Base-by-base conservation (phyloP, 495 filamentous ascomycete species). In the Penicillium simplicissimum region DNA sequence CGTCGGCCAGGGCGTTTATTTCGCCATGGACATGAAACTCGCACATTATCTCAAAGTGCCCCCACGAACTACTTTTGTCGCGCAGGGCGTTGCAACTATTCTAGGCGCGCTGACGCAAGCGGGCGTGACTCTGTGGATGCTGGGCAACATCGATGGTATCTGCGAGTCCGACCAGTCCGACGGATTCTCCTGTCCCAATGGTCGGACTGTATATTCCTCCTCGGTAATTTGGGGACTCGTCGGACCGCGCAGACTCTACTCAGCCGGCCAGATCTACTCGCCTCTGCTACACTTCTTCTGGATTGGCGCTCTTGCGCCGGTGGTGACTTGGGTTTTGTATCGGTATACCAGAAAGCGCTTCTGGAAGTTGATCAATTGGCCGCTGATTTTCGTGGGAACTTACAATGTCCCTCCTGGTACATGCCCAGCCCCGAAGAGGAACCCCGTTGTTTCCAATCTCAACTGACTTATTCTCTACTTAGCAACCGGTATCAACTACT, bases 401-500 rank as follows among this genome's bases (percentile, higher is more conserved):
- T 74, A 72, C 58, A 78, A 80, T 56, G 70, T 74, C 3, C 74
- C 74, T 33, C 70, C 73, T 13, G 70, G 72, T 73, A 66, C 58
- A 54, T 60, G 2, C 9, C 19, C 55, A n/a, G 25, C 17, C 34
- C 19, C 8, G 14, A n/a, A 17, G 15, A 17, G n/a, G n/a, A n/a
- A n/a, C n/a, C n/a, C n/a, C 19, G 6, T 17, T 55, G 8, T 3
- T 17, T 28, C 19, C 17, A n/a, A 21, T 38, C 1, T 25, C 49
- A 7, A 57, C 23, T 13, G n/a, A 19, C 13, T 33, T 53, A n/a
- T 33, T 57, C 3, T 34, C 15, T 34, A 60, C 40, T 59, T 68
- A 60, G 79, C 77, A 5, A 80, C 78, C n/a, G 78, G 78, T 13
- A 81, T 80, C 56, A 81, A 80, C 60, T 80, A 81, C 55, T 78